A percentile compares a stretch with the other conserved stretches of the same genome.
Conservation (phyloP, 2,329 filamentous ascomycete species). For the Aaosphaeria arxii region DNA sequence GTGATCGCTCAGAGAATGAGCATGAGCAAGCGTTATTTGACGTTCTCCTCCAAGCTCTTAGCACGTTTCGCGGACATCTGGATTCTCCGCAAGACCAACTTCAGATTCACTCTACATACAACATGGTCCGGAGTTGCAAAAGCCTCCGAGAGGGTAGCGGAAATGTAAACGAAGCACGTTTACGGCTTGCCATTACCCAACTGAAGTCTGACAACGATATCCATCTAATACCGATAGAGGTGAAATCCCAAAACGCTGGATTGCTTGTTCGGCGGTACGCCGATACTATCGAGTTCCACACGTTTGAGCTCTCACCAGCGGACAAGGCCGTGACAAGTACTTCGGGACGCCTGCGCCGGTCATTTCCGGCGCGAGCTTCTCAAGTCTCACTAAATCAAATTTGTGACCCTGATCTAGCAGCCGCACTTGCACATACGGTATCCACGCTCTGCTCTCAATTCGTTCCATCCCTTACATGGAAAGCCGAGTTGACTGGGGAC, state of each 20-base stretch:
- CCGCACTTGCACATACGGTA: constrained; percentile 29
- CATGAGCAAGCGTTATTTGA: constrained; percentile 14
- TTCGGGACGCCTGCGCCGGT: constrained; percentile 41
- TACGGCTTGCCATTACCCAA: neutral
- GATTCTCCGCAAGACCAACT: neutral
- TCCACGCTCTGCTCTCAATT: constrained; percentile 36
- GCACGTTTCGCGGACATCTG: no score
- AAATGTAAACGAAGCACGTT: neutral
- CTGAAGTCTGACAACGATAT: neutral
- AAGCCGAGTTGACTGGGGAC: constrained; percentile 38
- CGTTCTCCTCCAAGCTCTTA: constrained; percentile 7
- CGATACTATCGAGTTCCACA: constrained; percentile 35
- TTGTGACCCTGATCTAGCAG: constrained; percentile 9
- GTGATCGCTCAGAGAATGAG: constrained; percentile 17
- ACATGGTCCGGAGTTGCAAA: neutral
- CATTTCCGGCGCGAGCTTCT: constrained; percentile 45
- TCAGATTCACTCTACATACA: no score
- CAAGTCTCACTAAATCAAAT: constrained; percentile 24
- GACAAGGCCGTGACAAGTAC: constrained; percentile 38
- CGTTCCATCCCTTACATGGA: constrained; percentile 31
- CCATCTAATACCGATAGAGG: constrained; percentile 35
- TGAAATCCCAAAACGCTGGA: constrained; percentile 48
- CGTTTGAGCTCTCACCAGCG: constrained; percentile 47
- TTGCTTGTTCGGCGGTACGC: constrained; percentile 37
- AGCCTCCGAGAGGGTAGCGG: neutral